A percentile compares a stretch with the other conserved stretches of the same genome.
phyloP scores from a whole-genome alignment of 148 eudicot species.

The Linanthus parryae region DNA sequence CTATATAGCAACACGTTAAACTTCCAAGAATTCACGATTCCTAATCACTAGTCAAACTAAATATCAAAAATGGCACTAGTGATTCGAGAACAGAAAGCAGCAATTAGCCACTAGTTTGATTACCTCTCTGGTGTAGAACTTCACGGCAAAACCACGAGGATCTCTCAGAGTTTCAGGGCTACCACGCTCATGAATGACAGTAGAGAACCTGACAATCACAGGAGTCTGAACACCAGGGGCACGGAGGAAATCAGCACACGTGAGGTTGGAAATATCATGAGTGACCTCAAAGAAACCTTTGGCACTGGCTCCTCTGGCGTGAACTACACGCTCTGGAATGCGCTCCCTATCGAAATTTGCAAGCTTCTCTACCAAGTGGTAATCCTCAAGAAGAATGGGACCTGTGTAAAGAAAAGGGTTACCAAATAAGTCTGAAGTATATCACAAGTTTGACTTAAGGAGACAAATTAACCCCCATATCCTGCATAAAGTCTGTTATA shows the following conservation, averaged over 20 bases:
- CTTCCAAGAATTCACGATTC: too few relatives aligned
- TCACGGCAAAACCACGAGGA: constrained; percentile 80
- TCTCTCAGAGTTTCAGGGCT: constrained; percentile 75
- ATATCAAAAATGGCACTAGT: too few relatives aligned
- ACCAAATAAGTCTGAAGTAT: too few relatives aligned
- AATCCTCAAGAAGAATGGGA: constrained; percentile 62
- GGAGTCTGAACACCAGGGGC: constrained; percentile 74
- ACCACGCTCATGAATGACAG: constrained; percentile 68
- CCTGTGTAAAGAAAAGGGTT: constrained; percentile 19
- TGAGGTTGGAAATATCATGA: constrained; percentile 49
- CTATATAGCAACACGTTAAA: too few relatives aligned
- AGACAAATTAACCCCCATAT: too few relatives aligned
- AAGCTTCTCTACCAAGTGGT: constrained; percentile 60
- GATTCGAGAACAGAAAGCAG: too few relatives aligned
- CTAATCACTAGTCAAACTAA: too few relatives aligned
- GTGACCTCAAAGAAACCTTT: constrained; percentile 74
- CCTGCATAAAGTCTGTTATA: too few relatives aligned
- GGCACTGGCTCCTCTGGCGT: constrained; percentile 72
- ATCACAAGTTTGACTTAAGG: too few relatives aligned
- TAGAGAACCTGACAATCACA: constrained; percentile 67
- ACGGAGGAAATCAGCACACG: constrained; percentile 63
- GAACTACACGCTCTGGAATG: constrained; percentile 73
- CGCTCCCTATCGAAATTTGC: constrained; percentile 63
- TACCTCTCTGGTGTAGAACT: constrained; percentile 68
- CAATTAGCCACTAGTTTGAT: neutral